These are phyloP conservation scores for Grosmannia clavigera DNA, from an alignment of 2,329 filamentous ascomycete species.

Conservation along the genomic window DNA sequence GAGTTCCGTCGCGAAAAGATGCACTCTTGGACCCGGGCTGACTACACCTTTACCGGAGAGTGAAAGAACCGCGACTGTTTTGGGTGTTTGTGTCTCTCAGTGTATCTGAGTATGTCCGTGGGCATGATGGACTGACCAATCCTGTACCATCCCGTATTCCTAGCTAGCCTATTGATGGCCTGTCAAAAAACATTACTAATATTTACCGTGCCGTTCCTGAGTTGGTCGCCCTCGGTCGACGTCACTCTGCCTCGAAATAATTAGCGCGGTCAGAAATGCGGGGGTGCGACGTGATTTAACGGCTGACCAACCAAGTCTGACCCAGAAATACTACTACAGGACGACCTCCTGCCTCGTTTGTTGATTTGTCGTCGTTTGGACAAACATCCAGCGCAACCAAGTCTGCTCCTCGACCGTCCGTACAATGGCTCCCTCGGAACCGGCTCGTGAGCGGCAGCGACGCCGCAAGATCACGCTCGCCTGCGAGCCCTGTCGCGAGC, in stretches of 20 bases:
- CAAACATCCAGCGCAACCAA: neutral
- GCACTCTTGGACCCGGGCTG: constrained; percentile 38
- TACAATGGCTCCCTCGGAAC: neutral
- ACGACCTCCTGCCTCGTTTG: neutral
- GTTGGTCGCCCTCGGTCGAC: too few species aligned
- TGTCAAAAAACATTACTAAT: too few species aligned
- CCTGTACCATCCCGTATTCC: too few species aligned
- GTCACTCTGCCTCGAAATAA: too few species aligned
- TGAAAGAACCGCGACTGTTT: constrained; percentile 11
- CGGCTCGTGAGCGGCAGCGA: constrained; percentile 5
- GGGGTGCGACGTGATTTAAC: too few species aligned
- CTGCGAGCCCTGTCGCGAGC: constrained; percentile 28
- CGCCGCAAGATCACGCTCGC: constrained; percentile 21
- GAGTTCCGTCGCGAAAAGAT: constrained; percentile 69
- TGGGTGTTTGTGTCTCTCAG: too few species aligned
- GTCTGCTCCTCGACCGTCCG: neutral
- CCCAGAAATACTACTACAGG: neutral
- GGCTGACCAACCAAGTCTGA: neutral
- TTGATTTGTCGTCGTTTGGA: neutral
- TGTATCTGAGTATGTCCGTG: too few species aligned
- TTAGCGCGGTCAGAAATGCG: too few species aligned
- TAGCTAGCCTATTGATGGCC: too few species aligned
- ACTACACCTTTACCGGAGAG: constrained; percentile 25
- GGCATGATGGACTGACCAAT: too few species aligned
- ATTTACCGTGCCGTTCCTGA: too few species aligned